These are phyloP conservation scores for Arabidopsis arenosa DNA, from an alignment of 345 rosid genomes.

Conservation along the genomic window DNA sequence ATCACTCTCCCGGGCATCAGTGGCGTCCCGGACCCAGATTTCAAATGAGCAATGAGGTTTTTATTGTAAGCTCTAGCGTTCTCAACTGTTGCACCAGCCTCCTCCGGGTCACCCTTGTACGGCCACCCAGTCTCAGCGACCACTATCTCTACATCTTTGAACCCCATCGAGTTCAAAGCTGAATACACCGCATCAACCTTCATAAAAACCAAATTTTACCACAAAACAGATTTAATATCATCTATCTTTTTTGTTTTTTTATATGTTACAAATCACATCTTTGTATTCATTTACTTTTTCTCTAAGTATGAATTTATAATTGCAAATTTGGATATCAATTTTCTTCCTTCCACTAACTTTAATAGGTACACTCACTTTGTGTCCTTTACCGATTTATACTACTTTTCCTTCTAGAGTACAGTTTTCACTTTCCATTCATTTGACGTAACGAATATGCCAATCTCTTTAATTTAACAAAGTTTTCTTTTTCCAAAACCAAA, in stretches of 20 bases:
- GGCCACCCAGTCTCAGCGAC: constrained; percentile 99
- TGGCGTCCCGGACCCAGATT: constrained; percentile 82
- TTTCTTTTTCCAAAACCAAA: background rate
- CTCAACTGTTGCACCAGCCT: constrained; percentile 76
- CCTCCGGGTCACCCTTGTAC: constrained; percentile 76
- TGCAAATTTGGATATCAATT: constrained; percentile 1
- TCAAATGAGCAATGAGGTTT: constrained; percentile 78
- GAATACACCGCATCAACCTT: constrained; percentile 88
- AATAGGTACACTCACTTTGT: background rate
- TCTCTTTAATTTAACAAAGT: background rate
- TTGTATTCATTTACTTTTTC: background rate
- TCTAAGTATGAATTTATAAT: background rate
- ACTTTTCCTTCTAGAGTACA: background rate
- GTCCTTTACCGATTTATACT: background rate
- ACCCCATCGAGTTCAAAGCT: constrained; percentile 70
- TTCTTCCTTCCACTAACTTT: constrained; percentile 12
- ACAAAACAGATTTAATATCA: background rate
- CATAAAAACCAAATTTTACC: background rate
- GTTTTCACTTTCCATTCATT: constrained; percentile 4
- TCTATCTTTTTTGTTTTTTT: background rate
- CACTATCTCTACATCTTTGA: constrained; percentile 75
- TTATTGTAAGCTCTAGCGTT: constrained; percentile 87
- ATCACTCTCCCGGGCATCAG: constrained; percentile 88
- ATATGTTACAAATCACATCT: constrained; percentile 10
- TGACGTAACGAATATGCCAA: background rate